Base-by-base conservation (phyloP, 768 basidiomycete species). In the Lactarius indigo region DNA sequence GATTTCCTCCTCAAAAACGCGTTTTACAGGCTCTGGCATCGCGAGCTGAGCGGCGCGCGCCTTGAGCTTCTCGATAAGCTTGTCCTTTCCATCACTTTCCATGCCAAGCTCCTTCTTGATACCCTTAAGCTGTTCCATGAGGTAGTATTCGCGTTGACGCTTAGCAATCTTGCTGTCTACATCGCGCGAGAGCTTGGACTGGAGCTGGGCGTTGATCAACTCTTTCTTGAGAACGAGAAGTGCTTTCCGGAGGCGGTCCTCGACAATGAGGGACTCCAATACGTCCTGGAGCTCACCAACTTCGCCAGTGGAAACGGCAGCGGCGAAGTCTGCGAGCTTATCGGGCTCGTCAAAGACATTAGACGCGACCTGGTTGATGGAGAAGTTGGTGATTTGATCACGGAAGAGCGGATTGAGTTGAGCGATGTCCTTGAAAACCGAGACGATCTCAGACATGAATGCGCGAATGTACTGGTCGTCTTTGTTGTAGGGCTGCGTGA, bases 261-360 rank as follows among this genome's bases (percentile, higher is more conserved):
- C 92, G 23, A 98, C 89, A 2, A 84, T 83, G 28, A 93, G 82
- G 68, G 87, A 87, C 77, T 98, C 96, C 41, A 98, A 81, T 1
- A 98, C 95, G 69, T 92, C 93, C 76, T 98, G 97, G 26, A 98
- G 82, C 73, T 98, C 97, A 63, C 84, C 78, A 10, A 95, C 91
- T 63, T 96, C 93, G n/a, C 95, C 96, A 0, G 90, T 89, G 0
- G 91, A 94, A 0, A 98, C 95, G 0, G 96, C 96, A 0, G 97
- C 97, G 0, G 96, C 94, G 70, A 98, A 96, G 75, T 99, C 97
- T 0, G 96, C 96, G 30, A 98, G 87, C 74, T 95, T 95, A 76
- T 97, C 95, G 0, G 96, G 96, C 73, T 98, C 96, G 73, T 98
- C 95, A 72, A 98, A 98, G 63, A 97, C 91, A 77, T 94, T 97